Percentiles rank a stretch among this genome's conserved stretches.
phyloP scores from a whole-genome alignment of 805 yeast genomes.

The Metschnikowia gruessii region DNA sequence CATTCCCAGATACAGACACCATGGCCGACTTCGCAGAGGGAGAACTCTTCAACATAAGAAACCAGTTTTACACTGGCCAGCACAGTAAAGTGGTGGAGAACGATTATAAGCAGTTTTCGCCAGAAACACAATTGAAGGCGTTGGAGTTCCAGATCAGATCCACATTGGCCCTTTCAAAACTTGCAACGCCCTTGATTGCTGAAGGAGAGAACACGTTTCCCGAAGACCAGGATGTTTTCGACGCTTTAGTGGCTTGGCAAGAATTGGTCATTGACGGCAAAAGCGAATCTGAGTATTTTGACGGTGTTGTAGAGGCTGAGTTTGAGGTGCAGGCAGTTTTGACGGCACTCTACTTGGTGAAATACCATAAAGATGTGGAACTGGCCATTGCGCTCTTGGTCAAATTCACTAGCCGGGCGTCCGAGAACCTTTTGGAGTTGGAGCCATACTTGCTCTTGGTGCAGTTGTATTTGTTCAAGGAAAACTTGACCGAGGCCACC shows the following conservation, averaged over 20 bases:
- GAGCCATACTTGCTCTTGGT: conserved; percentile 41
- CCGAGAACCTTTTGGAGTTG: conserved; percentile 29
- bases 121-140: conserved; percentile 37
- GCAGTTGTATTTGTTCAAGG: conserved; percentile 40
- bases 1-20: too few species aligned
- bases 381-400: conserved; percentile 35
- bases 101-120: conserved; percentile 36
- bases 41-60: conserved; percentile 54
- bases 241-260: conserved; percentile 41
- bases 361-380: conserved; percentile 34
- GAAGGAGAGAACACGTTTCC: conserved; percentile 33
- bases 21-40: conserved; percentile 47
- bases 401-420: conserved; percentile 22
- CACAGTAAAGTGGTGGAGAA: conserved; percentile 44
- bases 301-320: conserved; percentile 33
- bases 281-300: conserved; percentile 42
- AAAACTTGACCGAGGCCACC: conserved; percentile 33
- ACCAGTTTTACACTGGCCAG: conserved; percentile 61
- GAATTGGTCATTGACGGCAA: conserved; percentile 43
- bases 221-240: conserved; percentile 32
- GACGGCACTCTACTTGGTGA: conserved; percentile 38
- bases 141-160: conserved; percentile 42
- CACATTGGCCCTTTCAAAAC: conserved; percentile 34
- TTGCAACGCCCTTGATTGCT: conserved; percentile 40
- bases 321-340: conserved; percentile 43